These are phyloP conservation scores for Fusarium armeniacum DNA, from an alignment of 2,329 filamentous ascomycete genomes.

Conservation along the genomic window DNA sequence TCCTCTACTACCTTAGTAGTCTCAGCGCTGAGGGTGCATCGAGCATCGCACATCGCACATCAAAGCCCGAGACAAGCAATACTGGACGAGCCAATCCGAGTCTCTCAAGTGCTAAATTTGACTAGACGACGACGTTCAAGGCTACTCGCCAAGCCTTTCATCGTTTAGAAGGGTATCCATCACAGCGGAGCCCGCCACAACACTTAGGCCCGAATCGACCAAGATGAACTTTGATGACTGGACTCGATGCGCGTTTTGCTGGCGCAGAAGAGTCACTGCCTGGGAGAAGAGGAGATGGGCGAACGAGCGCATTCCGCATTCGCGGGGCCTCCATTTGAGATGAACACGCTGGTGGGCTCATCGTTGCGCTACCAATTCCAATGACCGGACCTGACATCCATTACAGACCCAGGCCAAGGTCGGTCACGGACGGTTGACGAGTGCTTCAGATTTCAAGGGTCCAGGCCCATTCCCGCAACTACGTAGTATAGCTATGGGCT, in stretches of 20 bases:
- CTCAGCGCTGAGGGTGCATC: slow-evolving; percentile 29
- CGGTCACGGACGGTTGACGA: slow-evolving; percentile 24
- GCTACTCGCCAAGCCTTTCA: slow-evolving; percentile 34
- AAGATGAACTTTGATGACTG: slow-evolving; percentile 29
- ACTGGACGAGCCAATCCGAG: slow-evolving; percentile 6
- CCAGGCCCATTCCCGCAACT: slow-evolving; percentile 25
- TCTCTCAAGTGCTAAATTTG: background rate
- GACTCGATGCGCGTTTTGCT: slow-evolving; percentile 35
- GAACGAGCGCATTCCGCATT: slow-evolving; percentile 7
- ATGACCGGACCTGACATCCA: slow-evolving; percentile 13
- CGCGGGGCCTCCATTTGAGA: slow-evolving; percentile 9
- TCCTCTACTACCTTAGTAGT: slow-evolving; percentile 4
- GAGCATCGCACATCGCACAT: slow-evolving; percentile 42
- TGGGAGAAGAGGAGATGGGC: slow-evolving; percentile 4
- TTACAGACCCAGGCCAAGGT: slow-evolving; percentile 21
- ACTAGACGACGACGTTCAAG: slow-evolving; percentile 19
- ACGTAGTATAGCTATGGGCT: slow-evolving; percentile 9
- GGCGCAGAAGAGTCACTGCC: slow-evolving; percentile 27
- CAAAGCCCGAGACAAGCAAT: slow-evolving; percentile 31
- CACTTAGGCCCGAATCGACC: slow-evolving; percentile 43
- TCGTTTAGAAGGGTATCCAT: slow-evolving; percentile 37
- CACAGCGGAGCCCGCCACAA: slow-evolving; percentile 40
- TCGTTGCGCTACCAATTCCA: slow-evolving; percentile 26
- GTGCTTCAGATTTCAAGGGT: slow-evolving; percentile 40
- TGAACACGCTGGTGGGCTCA: slow-evolving; percentile 8